phyloP scores from a whole-genome alignment of 148 eudicot genomes.

The Limonium bicolor region DNA sequence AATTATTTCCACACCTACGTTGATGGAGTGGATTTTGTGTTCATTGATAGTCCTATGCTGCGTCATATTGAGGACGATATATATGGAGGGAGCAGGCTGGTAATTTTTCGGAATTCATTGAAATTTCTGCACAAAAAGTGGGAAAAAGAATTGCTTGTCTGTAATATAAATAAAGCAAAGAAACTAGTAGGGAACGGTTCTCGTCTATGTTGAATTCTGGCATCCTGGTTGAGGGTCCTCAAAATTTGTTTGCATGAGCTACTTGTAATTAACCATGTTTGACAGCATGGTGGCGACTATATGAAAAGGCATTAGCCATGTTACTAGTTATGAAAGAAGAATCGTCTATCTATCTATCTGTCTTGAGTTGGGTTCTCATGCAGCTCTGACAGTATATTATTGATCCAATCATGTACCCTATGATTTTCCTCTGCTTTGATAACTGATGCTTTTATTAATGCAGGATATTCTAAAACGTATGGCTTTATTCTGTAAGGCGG shows the following conservation, averaged over 20 bases:
- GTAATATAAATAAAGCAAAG: neutral
- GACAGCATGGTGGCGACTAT: too few species aligned
- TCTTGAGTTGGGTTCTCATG: neutral
- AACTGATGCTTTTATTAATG: constrained; percentile 2
- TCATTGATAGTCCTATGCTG: constrained; percentile 52
- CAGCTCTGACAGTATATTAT: neutral
- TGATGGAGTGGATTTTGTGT: constrained; percentile 94
- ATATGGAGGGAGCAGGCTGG: constrained; percentile 80
- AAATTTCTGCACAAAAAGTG: too few species aligned
- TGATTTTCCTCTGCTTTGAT: neutral
- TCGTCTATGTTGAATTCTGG: neutral
- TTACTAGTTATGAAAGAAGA: neutral
- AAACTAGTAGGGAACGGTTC: neutral
- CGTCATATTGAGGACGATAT: constrained; percentile 53
- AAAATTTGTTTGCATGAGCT: neutral
- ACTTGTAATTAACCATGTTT: neutral
- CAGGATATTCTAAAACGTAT: constrained; percentile 93
- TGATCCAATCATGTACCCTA: neutral
- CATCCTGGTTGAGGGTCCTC: neutral
- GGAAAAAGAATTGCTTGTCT: neutral
- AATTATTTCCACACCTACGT: constrained; percentile 64
- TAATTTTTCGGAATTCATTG: too few species aligned
- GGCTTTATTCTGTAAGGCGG: constrained; percentile 93
- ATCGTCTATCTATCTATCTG: neutral
- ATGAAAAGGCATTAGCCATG: too few species aligned